Percentiles rank a stretch among this genome's conserved stretches.
phyloP scores from a whole-genome alignment of 768 basidiomycete genomes.

The Psilocybe cyanescens region DNA sequence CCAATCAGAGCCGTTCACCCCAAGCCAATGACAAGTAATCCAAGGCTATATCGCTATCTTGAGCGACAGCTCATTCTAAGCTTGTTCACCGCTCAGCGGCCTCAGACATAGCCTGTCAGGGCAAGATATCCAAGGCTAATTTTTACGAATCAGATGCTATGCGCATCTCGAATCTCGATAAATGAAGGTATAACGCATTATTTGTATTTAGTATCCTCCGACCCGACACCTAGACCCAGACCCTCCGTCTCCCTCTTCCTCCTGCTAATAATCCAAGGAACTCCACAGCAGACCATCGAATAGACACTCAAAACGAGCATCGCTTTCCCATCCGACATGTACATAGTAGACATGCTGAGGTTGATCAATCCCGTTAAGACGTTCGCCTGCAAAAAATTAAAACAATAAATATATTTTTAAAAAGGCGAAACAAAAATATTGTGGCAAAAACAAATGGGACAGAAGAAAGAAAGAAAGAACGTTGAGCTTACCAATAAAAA shows the following conservation, averaged over 20 bases:
- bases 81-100: too few relatives aligned
- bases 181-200: neutral
- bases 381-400: slow-evolving; percentile 66
- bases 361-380: slow-evolving; percentile 86
- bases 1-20: too few relatives aligned
- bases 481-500: slow-evolving; percentile 75
- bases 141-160: neutral
- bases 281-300: slow-evolving; percentile 53
- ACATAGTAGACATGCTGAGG: slow-evolving; percentile 81
- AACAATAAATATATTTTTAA: too few relatives aligned
- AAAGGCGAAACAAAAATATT: neutral
- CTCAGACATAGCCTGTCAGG: too few relatives aligned
- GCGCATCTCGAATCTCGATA: too few relatives aligned
- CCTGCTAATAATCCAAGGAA: slow-evolving; percentile 57
- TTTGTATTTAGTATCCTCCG: neutral
- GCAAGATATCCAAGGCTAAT: neutral
- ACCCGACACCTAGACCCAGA: neutral
- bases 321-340: slow-evolving; percentile 56
- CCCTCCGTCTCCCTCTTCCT: neutral
- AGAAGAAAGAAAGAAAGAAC: neutral
- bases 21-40: too few relatives aligned
- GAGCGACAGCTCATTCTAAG: too few relatives aligned
- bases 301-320: slow-evolving; percentile 70
- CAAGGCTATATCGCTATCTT: too few relatives aligned
- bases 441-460: neutral